A percentile compares a stretch with the other conserved stretches of the same genome.
phyloP scores from a whole-genome alignment of 805 yeast genomes.

The Cyberlindnera mrakii region DNA sequence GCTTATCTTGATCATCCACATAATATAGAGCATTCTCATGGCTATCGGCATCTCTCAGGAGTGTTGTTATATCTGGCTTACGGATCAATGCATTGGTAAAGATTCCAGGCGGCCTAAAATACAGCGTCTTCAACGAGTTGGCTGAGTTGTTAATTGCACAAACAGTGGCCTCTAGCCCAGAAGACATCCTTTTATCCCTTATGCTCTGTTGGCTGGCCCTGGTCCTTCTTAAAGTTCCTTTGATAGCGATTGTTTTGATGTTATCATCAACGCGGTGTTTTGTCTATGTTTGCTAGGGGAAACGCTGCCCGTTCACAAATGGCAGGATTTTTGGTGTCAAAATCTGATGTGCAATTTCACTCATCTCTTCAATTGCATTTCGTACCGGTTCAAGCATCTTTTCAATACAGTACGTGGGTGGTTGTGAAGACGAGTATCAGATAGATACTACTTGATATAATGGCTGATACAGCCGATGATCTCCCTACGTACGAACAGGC shows the following conservation, averaged over 20 bases:
- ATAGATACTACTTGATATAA: background rate
- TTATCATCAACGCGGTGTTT: no score
- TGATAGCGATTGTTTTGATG: no score
- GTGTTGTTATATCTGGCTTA: slow-evolving; percentile 44
- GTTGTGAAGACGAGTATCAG: no score
- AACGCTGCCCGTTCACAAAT: no score
- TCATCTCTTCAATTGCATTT: no score
- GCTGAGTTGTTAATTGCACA: slow-evolving; percentile 13
- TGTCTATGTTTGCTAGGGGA: no score
- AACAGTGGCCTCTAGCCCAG: slow-evolving; percentile 8
- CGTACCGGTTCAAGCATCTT: no score
- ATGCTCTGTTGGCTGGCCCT: no score
- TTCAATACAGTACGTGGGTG: no score
- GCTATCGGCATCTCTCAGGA: slow-evolving; percentile 54
- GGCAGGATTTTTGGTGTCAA: no score
- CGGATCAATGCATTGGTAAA: slow-evolving; percentile 58
- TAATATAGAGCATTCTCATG: slow-evolving; percentile 47
- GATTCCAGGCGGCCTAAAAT: slow-evolving; percentile 53
- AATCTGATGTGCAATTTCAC: no score
- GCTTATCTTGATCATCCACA: slow-evolving; percentile 31
- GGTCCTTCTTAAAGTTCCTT: no score
- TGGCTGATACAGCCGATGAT: background rate
- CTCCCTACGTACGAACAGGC: slow-evolving; percentile 12
- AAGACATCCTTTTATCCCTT: slow-evolving; percentile 5
- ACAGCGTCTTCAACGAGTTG: slow-evolving; percentile 23